Evolutionary conservation across 2,329 filamentous ascomycete genomes (phyloP), one percentile per base, ranked within the genome.

Genomic region (Trichoderma sp.): DNA sequence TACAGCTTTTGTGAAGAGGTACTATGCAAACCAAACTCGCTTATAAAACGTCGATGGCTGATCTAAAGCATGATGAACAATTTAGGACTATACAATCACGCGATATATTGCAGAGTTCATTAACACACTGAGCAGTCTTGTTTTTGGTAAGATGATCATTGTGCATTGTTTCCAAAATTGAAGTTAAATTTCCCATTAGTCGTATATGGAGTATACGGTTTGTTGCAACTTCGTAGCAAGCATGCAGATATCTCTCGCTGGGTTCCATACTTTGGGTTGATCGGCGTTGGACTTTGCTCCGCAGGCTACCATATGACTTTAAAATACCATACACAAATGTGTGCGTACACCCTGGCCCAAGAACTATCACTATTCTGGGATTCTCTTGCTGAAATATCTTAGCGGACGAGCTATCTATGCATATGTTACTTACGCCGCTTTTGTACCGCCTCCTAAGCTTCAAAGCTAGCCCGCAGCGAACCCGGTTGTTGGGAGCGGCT

Each of bases 301-400:
- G 79, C 77, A 9, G 77, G 73, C 6, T 80, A 80, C 73, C 79
- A 80, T 67, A 80, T 80, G 79, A 80, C 79, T 0, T 21, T 80
- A 15, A 80, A 80, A 69, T 80, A 80, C 60, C 79, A 80, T 36
- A 80, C 79, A 6, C 79, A 80, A 51, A 80, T 80, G 79, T 79
- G 79, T 80, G 78, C 4, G 79, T 73, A 18, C 28, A 32, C 15
- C 56, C 0, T 39, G 36, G 15, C 6, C 36, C 36, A 18, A 18
- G 14, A 39, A 39, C 15, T 8, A 39, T 39, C 36, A 39, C 36
- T 18, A 18, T 18, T 8, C 3, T 39, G 36, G 3, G 6, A 3
- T 39, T 39, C 36, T 3, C 2, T 18, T 39, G 36, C 36, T 39
- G 36, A 39, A 39, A 39, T 8, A 7, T 39, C 6, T 39, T 39